A percentile compares a stretch with the other conserved stretches of the same genome.
Conservation (phyloP, 306 rosid genomes). For the Quercus engelmannii region DNA sequence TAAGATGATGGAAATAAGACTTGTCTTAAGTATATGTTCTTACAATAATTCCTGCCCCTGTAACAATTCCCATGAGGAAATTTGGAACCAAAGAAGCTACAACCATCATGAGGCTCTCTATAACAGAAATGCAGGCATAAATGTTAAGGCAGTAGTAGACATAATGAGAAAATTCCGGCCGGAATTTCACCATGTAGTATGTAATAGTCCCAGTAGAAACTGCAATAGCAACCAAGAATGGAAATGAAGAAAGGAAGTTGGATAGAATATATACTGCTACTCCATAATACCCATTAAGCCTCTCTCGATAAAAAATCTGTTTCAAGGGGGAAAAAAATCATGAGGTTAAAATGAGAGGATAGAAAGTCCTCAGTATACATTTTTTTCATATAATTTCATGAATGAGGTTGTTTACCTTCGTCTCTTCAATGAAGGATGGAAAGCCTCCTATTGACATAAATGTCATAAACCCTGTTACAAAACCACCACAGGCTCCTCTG, state of each 20-base stretch:
- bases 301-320: constrained; percentile 85
- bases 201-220: constrained; percentile 65
- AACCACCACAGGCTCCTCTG: constrained; percentile 92
- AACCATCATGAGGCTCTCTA: constrained; percentile 99
- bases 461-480: constrained; percentile 94
- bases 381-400: not conserved
- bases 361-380: not conserved
- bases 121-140: constrained; percentile 65
- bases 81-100: constrained; percentile 95
- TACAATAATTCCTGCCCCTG: constrained; percentile 96
- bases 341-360: constrained; percentile 1
- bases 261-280: constrained; percentile 76
- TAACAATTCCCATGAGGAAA: constrained; percentile 92
- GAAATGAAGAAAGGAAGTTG: constrained; percentile 87
- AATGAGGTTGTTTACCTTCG: constrained; percentile 55
- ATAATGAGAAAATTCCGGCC: constrained; percentile 59
- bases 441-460: constrained; percentile 99
- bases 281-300: constrained; percentile 88
- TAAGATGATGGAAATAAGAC: not conserved
- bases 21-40: constrained; percentile 21
- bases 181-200: constrained; percentile 73
- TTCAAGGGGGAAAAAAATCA: constrained; percentile 7
- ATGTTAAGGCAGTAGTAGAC: constrained; percentile 69
- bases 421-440: constrained; percentile 93
- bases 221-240: constrained; percentile 79